Evolutionary conservation across 352 stramenopile genomes (phyloP), one percentile per base, ranked within the genome.

Genomic region (Globisporangium mamillatum): DNA sequence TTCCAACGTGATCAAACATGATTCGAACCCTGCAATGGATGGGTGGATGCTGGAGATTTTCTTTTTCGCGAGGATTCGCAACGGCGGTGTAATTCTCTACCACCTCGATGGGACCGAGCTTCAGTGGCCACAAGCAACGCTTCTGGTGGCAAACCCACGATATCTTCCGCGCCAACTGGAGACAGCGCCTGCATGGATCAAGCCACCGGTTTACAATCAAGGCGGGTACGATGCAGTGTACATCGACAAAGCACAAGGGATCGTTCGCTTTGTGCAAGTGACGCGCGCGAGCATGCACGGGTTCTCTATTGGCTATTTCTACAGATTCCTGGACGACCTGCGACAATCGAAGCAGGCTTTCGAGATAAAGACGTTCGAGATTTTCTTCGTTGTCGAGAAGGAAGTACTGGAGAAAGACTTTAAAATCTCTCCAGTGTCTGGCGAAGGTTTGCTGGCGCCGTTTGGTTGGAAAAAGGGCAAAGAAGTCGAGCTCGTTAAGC

Each of bases 321-420:
- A 55, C 48, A 55, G 10, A 12, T 27, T 22, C 3, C 48, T 55
- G 48, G 24, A 55, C 20, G 48, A 55, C 48, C 20, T 29, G 48
- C n/a, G 24, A 24, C 48, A 25, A 24, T 22, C 34, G 34, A 38
- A 38, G 34, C 48, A 55, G 48, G 10, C 20, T 24, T 55, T 55
- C 48, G 48, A 55, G 48, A 24, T 55, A n/a, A 54, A n/a, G 48
- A 55, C n/a, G 20, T 12, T 16, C 48, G 48, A 55, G 48, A 55
- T 55, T 55, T 27, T 55, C 48, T 55, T 55, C 20, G 50, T 56
- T 6, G 50, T 56, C 22, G 50, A 56, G n/a, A 32, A 8, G 50
- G 18, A 56, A 25, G 9, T 25, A 18, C n/a, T 55, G 6, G 50
- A 56, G 34, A 38, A 38, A 56, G 50, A 4, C 50, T 32, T 56